Percentiles rank a stretch among this genome's conserved stretches.
These are phyloP conservation scores for Steccherinum ochraceum DNA, from an alignment of 768 basidiomycete genomes.

Conservation along the genomic window DNA sequence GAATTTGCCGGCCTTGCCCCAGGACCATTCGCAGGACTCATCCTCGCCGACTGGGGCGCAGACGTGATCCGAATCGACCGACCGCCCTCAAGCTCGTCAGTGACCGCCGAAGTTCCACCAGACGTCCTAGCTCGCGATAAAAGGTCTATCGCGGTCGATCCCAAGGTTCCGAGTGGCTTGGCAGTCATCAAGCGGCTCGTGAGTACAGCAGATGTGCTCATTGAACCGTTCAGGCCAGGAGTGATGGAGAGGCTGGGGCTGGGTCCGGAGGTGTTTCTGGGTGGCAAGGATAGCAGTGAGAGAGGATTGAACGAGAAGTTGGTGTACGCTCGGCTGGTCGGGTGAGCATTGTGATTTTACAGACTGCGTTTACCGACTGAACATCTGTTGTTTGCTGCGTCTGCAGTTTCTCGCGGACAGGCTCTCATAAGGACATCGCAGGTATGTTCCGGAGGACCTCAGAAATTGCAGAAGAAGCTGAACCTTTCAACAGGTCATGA, in stretches of 20 bases:
- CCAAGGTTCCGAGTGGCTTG: constrained; percentile 53
- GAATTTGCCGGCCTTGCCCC: constrained; percentile 83
- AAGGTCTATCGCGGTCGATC: constrained; percentile 65
- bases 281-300: constrained; percentile 28
- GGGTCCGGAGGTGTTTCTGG: constrained; percentile 70
- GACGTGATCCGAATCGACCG: constrained; percentile 71
- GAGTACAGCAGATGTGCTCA: constrained; percentile 64
- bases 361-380: neutral
- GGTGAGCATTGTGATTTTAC: too few relatives aligned
- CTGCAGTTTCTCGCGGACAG: constrained; percentile 25
- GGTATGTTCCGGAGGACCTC: constrained; percentile 34
- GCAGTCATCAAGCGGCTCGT: constrained; percentile 53
- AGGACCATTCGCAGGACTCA: constrained; percentile 70
- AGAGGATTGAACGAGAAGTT: constrained; percentile 53
- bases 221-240: constrained; percentile 81
- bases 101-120: neutral
- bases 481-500: constrained; percentile 66
- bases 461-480: neutral
- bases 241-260: constrained; percentile 74
- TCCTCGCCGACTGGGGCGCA: constrained; percentile 78
- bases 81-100: constrained; percentile 13
- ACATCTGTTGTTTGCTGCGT: neutral
- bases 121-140: constrained; percentile 69
- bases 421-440: constrained; percentile 70
- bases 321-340: constrained; percentile 70